Evolutionary conservation across 805 yeast genomes (phyloP), one percentile per base, ranked within the genome.

Genomic region (Hanseniaspora lindneri): DNA sequence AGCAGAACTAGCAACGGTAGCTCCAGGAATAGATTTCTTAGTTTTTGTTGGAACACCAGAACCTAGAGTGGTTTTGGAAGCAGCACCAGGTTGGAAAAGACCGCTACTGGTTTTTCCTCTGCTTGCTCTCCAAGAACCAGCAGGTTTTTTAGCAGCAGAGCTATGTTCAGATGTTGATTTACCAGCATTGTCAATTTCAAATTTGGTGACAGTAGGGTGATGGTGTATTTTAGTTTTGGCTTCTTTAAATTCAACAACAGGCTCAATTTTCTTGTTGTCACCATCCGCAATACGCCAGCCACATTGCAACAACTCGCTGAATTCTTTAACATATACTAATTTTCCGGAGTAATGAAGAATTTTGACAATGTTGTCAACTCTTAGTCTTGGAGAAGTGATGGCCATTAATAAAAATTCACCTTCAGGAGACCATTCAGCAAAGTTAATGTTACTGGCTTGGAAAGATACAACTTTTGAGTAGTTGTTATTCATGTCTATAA

Each of bases 21-120:
- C 70, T 24, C 79, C 77, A 54, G 57, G 55, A 33, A 63, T 58
- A 32, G 49, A 7, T 33, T 42, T 44, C 28, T 49, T 43, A 25
- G 40, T 19, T 21, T 49, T 41, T 28, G 85, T 83, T 5, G 85
- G 83, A 42, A 79, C 73, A 24, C 66, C 63, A 56, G 69, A 70
- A 39, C 61, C 63, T 28, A 56, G 56, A 7, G 37, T 20, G 56
- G 99, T 34, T 57, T 56, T 75, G 10, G 96, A 95, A 64, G 87
- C 96, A 2, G 99, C 98, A 21, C 98, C 98, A 63, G 94, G 77
- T 64, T 92, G 92, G 36, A 96, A 97, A 47, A 96, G 95, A 28
- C 76, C 73, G 47, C 88, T 80, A 60, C 80, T 81, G 48, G 73
- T 20, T 25, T 46, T 46, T 8, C 49, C 49, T 62, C 17, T 69